Evolutionary conservation across 2,329 filamentous ascomycete genomes (phyloP), one percentile per base, ranked within the genome.

Genomic region (Colletotrichum eremochloae): DNA sequence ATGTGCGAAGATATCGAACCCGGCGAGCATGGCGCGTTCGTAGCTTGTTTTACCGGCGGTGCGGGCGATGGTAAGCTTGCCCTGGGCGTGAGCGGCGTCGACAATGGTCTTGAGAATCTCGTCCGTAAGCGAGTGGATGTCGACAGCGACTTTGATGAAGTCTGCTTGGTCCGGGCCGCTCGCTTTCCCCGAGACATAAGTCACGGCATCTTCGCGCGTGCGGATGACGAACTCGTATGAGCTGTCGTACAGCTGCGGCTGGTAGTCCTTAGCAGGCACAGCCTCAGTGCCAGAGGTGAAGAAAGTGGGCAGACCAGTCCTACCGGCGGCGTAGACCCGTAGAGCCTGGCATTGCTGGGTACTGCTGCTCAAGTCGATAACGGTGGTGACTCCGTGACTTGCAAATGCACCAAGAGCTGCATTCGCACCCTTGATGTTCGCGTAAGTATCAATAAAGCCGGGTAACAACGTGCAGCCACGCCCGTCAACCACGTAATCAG

Each of bases 1-100:
- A 56, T 79, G 79, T 15, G 77, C 78, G 31, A 81, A 61, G 42
- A 78, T 46, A 60, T 81, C 78, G 57, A 79, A 79, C 8, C 75
- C 77, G 7, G 77, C 77, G 9, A 66, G 55, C n/a, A 81, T 56
- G 4, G 76, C 79, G 3, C 76, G 75, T 18, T 61, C 55, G 63
- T 79, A 80, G 0, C 78, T 71, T 2, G 62, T 63, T 18, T 74
- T 74, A 11, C 78, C 75, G 8, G 79, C 72, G 15, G 79, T 75
- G 53, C 80, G 78, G 4, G 76, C 77, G 9, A 80, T 70, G 14
- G 76, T 75, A 63, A 77, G 73, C 62, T 76, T 79, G 7, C 74
- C 75, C 11, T 76, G 74, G 31, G 72, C 72, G 56, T 75, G 75
- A 0, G 78, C 75, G 42, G 77, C 73, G 9, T 67, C 65, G 55